These are phyloP conservation scores for Pyracantha coccinea DNA, from an alignment of 331 rosid species.

Conservation along the genomic window DNA sequence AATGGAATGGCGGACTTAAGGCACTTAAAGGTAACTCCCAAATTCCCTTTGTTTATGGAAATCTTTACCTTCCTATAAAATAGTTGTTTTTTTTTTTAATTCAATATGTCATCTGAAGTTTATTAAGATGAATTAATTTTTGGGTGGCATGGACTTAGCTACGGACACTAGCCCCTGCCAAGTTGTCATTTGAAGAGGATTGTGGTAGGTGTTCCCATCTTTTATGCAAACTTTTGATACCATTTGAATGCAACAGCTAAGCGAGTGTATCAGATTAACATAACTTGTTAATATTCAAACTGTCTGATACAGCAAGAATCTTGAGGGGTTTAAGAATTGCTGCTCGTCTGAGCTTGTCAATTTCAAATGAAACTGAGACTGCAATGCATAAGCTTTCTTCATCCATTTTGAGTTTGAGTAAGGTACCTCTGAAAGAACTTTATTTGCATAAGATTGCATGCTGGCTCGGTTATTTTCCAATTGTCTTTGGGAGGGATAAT, in stretches of 20 bases:
- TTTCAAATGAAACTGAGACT: slow-evolving; percentile 56
- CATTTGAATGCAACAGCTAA: slow-evolving; percentile 13
- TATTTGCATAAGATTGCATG: slow-evolving; percentile 1
- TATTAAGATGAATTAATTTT: slow-evolving; percentile 11
- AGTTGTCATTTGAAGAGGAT: slow-evolving; percentile 68
- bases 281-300: slow-evolving; percentile 17
- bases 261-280: slow-evolving; percentile 10
- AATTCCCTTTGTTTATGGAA: neutral
- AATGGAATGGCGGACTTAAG: slow-evolving; percentile 57
- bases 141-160: slow-evolving; percentile 51
- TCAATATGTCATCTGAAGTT: neutral
- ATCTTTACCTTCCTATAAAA: neutral
- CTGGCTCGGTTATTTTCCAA: neutral
- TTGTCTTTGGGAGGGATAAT: slow-evolving; percentile 6
- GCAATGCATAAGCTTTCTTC: slow-evolving; percentile 51
- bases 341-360: slow-evolving; percentile 81
- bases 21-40: slow-evolving; percentile 57
- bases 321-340: slow-evolving; percentile 90
- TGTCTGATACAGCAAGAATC: slow-evolving; percentile 60
- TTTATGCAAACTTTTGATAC: slow-evolving; percentile 13
- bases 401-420: slow-evolving; percentile 36
- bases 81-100: neutral
- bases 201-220: slow-evolving; percentile 55
- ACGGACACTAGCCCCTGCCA: slow-evolving; percentile 70
- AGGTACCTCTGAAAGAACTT: slow-evolving; percentile 38